A percentile compares a stretch with the other conserved stretches of the same genome.
Evolutionary conservation across 441 rosid genomes (phyloP).

Genomic region (Aleurites moluccanus): DNA sequence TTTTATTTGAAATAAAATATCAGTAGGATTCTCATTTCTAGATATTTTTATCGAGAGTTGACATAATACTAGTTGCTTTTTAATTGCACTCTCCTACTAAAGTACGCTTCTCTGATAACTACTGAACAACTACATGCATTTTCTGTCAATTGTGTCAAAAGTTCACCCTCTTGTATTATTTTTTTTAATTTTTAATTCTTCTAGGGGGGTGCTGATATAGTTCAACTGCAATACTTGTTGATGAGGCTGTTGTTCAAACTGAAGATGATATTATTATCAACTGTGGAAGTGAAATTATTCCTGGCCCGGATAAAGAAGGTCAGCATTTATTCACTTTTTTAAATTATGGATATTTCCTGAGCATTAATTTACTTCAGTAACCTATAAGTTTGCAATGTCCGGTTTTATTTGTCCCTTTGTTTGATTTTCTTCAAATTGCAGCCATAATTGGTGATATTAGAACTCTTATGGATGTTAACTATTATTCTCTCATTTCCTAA

Average conservation of each 20-base stretch:
- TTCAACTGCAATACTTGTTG: constrained; percentile 63
- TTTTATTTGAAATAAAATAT: not conserved
- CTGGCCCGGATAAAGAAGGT: constrained; percentile 69
- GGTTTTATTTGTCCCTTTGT: not conserved
- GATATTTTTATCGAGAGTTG: not conserved
- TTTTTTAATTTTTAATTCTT: not conserved
- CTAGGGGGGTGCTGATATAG: constrained; percentile 35
- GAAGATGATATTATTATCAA: constrained; percentile 50
- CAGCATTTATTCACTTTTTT: constrained; percentile 22
- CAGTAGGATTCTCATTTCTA: not conserved
- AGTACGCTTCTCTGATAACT: not conserved
- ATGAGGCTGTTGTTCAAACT: constrained; percentile 45
- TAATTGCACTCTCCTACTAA: not conserved
- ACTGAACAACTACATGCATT: not conserved
- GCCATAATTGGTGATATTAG: not conserved
- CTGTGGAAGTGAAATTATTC: constrained; percentile 69
- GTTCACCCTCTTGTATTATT: not conserved
- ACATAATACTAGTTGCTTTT: not conserved
- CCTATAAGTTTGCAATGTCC: not conserved
- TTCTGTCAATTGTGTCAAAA: not conserved
- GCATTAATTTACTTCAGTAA: not conserved
- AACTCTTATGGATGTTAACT: not conserved
- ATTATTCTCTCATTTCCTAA: not conserved
- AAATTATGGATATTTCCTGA: not conserved
- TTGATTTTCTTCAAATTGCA: not conserved